A percentile compares a stretch with the other conserved stretches of the same genome.
Evolutionary conservation across 1,284 basidiomycete species (phyloP).

Genomic region (Malassezia slooffiae): DNA sequence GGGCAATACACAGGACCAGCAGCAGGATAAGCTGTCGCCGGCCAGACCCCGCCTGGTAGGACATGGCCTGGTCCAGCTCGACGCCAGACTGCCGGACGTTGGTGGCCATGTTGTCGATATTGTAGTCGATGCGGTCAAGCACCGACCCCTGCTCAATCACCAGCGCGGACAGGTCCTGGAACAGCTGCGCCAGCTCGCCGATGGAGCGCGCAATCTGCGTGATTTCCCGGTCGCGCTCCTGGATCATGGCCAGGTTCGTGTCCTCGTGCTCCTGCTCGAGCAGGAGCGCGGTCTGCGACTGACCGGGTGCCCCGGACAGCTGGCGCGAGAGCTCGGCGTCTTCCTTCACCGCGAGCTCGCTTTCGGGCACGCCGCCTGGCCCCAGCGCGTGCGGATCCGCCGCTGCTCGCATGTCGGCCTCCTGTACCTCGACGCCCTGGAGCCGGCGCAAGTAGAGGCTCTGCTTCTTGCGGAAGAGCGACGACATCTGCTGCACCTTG

Average conservation of each 20-base stretch:
- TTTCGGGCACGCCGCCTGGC: slow-evolving; percentile 18
- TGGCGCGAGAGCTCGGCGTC: slow-evolving; percentile 32
- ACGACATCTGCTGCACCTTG: slow-evolving; percentile 82
- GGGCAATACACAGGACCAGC: slow-evolving; percentile 75
- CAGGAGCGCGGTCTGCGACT: slow-evolving; percentile 7
- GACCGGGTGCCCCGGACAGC: not conserved
- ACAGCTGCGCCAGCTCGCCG: slow-evolving; percentile 78
- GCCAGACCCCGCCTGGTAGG: slow-evolving; percentile 82
- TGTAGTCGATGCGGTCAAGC: slow-evolving; percentile 91
- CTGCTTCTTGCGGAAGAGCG: slow-evolving; percentile 92
- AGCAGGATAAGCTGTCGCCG: slow-evolving; percentile 85
- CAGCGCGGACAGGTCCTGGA: slow-evolving; percentile 81
- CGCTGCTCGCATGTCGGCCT: slow-evolving; percentile 24
- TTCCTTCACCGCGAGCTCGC: slow-evolving; percentile 30
- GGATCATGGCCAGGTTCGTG: slow-evolving; percentile 19
- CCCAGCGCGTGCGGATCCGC: slow-evolving; percentile 10
- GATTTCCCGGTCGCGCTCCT: slow-evolving; percentile 58
- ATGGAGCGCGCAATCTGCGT: slow-evolving; percentile 86
- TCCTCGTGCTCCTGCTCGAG: slow-evolving; percentile 9
- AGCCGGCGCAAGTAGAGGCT: slow-evolving; percentile 84
- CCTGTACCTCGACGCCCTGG: slow-evolving; percentile 52
- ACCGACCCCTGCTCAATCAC: slow-evolving; percentile 98
- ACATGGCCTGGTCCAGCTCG: slow-evolving; percentile 70
- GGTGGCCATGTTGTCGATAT: slow-evolving; percentile 79
- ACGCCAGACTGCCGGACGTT: slow-evolving; percentile 71